A percentile compares a stretch with the other conserved stretches of the same genome.
Conservation (phyloP, 768 basidiomycete genomes). For the Termitomyces sp. region DNA sequence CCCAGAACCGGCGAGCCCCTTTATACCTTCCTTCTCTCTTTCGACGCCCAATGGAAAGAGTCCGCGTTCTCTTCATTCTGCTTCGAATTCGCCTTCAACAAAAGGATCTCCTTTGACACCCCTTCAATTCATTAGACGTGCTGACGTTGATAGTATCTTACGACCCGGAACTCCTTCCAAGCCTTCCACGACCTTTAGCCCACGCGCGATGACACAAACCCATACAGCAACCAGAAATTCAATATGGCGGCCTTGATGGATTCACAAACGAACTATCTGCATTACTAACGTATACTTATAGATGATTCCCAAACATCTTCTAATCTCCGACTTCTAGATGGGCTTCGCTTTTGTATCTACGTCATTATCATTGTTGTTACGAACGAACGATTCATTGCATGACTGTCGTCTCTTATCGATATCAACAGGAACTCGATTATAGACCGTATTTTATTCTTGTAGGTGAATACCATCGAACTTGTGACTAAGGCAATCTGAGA, state of each 20-base stretch:
- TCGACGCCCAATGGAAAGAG: slow-evolving; percentile 53
- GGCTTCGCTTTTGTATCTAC: neutral
- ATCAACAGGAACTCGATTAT: neutral
- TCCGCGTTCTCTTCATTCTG: slow-evolving; percentile 45
- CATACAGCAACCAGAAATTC: slow-evolving; percentile 49
- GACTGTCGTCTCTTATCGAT: neutral
- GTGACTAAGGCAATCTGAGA: neutral
- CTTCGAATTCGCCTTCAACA: slow-evolving; percentile 38
- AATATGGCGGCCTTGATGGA: slow-evolving; percentile 60
- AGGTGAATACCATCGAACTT: no score
- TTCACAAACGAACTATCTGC: slow-evolving; percentile 1
- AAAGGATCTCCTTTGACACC: slow-evolving; percentile 76
- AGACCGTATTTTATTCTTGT: no score
- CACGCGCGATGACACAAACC: slow-evolving; percentile 34
- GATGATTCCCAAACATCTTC: neutral
- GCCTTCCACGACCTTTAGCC: slow-evolving; percentile 33
- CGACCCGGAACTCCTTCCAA: slow-evolving; percentile 70
- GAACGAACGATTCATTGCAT: neutral
- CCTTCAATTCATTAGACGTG: slow-evolving; percentile 82
- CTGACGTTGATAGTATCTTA: slow-evolving; percentile 54
- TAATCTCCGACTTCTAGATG: neutral
- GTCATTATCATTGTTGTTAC: neutral
- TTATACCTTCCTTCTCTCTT: slow-evolving; percentile 66
- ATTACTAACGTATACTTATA: neutral
- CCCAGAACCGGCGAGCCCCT: slow-evolving; percentile 59